A percentile compares a stretch with the other conserved stretches of the same genome.
Evolutionary conservation across 208 protist species (phyloP).

Genomic region (Spironucleus salmonicida): DNA sequence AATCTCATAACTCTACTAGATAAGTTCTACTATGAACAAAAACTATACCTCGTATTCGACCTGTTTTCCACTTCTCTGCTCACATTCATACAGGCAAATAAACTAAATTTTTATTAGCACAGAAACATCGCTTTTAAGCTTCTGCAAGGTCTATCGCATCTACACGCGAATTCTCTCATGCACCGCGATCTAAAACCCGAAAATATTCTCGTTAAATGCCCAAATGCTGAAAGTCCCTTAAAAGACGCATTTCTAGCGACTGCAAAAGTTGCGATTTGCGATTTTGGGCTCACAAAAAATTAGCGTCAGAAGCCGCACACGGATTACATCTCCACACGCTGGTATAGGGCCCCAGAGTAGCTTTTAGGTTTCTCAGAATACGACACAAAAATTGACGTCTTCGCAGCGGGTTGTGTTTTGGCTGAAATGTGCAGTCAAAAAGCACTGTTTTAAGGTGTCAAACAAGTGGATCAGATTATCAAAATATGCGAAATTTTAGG

Average conservation of each 20-base stretch:
- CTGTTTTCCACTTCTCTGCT: neutral
- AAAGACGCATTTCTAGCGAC: no score
- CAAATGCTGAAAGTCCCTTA: no score
- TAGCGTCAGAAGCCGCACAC: neutral
- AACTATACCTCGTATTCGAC: neutral
- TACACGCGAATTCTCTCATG: neutral
- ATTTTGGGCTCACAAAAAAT: constrained; percentile 17
- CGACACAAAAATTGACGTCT: constrained; percentile 27
- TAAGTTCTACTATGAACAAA: neutral
- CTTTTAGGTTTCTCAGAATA: constrained; percentile 16
- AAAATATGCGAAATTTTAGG: no score
- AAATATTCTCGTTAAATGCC: constrained; percentile 22
- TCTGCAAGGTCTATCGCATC: neutral
- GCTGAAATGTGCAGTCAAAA: constrained; percentile 26
- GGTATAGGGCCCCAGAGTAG: constrained; percentile 31
- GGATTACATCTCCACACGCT: constrained; percentile 28
- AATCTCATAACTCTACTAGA: neutral
- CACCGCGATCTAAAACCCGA: constrained; percentile 31
- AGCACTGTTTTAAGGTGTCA: constrained; percentile 19
- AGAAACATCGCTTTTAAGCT: constrained; percentile 7
- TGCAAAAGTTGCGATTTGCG: no score
- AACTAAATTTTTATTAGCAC: neutral
- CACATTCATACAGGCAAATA: neutral
- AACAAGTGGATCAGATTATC: no score
- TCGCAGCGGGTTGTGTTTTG: constrained; percentile 23